Evolutionary conservation across 768 basidiomycete species (phyloP).

Genomic region (Dioszegia hungarica): DNA sequence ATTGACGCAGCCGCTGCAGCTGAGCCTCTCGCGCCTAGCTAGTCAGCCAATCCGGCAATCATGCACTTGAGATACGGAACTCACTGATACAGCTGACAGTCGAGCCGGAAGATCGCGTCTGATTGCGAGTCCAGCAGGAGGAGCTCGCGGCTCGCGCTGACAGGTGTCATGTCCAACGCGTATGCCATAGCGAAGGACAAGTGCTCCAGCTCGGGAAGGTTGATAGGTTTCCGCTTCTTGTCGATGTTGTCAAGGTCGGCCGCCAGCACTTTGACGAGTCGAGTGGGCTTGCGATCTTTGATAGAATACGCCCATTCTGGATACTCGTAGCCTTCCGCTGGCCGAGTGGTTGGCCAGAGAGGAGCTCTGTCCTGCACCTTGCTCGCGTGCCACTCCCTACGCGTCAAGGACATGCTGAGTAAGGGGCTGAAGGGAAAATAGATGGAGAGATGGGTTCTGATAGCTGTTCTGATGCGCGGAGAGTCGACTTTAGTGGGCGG

Average conservation of each 20-base stretch:
- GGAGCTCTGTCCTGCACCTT: background rate
- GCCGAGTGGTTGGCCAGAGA: background rate
- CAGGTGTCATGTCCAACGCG: background rate
- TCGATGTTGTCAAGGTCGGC: background rate
- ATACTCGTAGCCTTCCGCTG: background rate
- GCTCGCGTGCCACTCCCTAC: background rate
- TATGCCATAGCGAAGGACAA: background rate
- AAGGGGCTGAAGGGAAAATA: too few relatives aligned
- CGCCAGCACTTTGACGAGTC: background rate
- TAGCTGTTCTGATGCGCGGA: too few relatives aligned
- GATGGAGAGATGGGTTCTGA: too few relatives aligned
- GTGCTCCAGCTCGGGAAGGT: background rate
- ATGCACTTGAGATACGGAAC: background rate
- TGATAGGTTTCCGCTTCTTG: background rate
- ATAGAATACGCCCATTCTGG: background rate
- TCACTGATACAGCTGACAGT: background rate
- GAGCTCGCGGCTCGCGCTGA: background rate
- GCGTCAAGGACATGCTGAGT: background rate
- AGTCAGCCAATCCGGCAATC: background rate
- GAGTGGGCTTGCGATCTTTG: too few relatives aligned
- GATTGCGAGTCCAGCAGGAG: background rate
- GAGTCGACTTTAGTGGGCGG: too few relatives aligned
- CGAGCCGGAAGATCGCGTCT: background rate
- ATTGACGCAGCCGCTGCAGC: background rate
- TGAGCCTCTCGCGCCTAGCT: background rate